These are phyloP conservation scores for Desmodesmus armatus DNA, from an alignment of 139 green algal genomes.

Conservation along the genomic window DNA sequence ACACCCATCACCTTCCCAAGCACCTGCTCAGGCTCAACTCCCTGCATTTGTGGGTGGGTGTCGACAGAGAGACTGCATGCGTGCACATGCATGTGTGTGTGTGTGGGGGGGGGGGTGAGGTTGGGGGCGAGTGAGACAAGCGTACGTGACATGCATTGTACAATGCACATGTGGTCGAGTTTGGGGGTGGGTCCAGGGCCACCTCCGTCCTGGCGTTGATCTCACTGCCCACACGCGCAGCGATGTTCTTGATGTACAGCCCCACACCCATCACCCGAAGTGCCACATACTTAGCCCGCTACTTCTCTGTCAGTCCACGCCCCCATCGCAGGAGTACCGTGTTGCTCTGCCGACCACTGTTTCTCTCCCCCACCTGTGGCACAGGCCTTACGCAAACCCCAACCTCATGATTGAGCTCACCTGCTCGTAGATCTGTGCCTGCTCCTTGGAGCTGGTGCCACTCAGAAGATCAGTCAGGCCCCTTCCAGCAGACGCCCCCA, in stretches of 20 bases:
- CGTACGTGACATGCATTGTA: too few relatives aligned
- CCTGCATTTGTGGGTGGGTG: too few relatives aligned
- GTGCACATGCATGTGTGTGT: too few relatives aligned
- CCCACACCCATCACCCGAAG: neutral
- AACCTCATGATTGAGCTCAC: neutral
- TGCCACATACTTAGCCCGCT: neutral
- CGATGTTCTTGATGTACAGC: neutral
- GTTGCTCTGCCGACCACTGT: neutral
- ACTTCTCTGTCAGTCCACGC: neutral
- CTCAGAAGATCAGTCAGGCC: neutral
- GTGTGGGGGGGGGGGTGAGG: too few relatives aligned
- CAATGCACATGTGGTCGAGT: too few relatives aligned
- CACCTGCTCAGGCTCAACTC: too few relatives aligned
- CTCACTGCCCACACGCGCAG: neutral
- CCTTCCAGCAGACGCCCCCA: neutral
- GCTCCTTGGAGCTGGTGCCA: neutral
- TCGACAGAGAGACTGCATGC: too few relatives aligned
- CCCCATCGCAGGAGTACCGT: neutral
- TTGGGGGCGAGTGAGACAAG: too few relatives aligned
- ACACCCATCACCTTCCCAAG: too few relatives aligned
- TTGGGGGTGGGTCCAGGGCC: too few relatives aligned
- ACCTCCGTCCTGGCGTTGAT: neutral
- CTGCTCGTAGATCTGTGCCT: constrained; percentile 21
- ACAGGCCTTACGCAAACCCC: neutral
- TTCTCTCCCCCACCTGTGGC: neutral